Evolutionary conservation across 2,329 filamentous ascomycete genomes (phyloP), one percentile per base, ranked within the genome.

Genomic region (Magnaporthiopsis poae): DNA sequence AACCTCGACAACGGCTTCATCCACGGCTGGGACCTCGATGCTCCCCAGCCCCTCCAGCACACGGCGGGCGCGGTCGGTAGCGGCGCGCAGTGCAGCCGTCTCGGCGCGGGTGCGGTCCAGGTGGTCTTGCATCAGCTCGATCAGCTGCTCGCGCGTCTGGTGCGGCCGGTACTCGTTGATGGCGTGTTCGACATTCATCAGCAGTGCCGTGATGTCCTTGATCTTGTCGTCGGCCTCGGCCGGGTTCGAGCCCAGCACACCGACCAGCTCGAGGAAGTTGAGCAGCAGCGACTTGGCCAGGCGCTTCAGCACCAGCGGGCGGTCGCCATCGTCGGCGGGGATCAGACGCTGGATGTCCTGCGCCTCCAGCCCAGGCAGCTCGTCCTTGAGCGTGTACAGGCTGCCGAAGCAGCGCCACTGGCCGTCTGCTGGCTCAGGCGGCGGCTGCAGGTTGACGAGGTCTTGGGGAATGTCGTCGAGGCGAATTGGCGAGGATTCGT

Each of bases 151-250:
- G 61, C 94, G 81, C 31, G 93, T 92, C 78, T 98, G 94, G 75
- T 97, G 93, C 12, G 93, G 93, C 39, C 94, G 85, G 78, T 96
- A 98, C 76, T 96, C 89, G 76, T 99, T 99, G 70, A 98, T 87
- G 66, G 96, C 84, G 73, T 96, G 91, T 77, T 97, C 92, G 73
- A 96, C 90, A 76, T 98, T 98, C 76, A 94, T 88, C 69, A 96
- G 89, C 35, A 98, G 80, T 21, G 89, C 92, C 72, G 90, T 84
- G 39, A 99, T 78, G 75, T 98, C 90, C 61, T 86, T 81, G 62
- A 94, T 83, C 75, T 96, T 96, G 60, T 86, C 83, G 33, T 84
- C 81, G 65, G 87, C 89, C 74, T 89, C 71, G 60, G 71, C 62
- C 31, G 91, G 90, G 62, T 88, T 83, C n/a, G 85, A 77, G 12